Base-by-base conservation (phyloP, 2,329 filamentous ascomycete species). In the Colletotrichum sp. region DNA sequence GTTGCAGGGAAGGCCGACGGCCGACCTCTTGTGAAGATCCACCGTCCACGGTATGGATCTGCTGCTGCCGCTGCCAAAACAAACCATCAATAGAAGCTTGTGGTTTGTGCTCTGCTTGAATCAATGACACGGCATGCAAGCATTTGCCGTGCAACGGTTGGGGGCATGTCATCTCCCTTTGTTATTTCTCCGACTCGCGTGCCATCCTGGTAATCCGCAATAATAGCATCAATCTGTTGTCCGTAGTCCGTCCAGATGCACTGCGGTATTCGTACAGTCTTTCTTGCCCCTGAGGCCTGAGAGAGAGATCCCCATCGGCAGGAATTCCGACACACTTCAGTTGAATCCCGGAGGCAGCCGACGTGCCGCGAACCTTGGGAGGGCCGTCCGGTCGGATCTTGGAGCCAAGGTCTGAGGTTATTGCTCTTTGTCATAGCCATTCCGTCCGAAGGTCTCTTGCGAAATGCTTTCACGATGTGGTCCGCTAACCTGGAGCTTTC, bases 171-270 rank as follows among this genome's bases (percentile, higher is more conserved):
- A 21, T 75, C 69, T 62, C 61, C 61, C 64, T 73, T 38, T 73
- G 56, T 73, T 75, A 72, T 75, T 67, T 69, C 73, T 75, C 73
- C 64, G 70, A 68, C 70, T 75, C 70, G 64, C 70, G 56, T 73
- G 58, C 26, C 56, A 61, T 61, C 52, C 52, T 30, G 32, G 66
- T 34, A 26, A 62, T 32, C 52, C 24, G 21, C 30, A 55, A 34
- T 28, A 34, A 38, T 61, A 61, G 30, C 48, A 68, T 56, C 30
- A 70, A 38, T 70, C 38, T 10, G 28, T 26, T 48, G 52, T 43
- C 28, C 52, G 65, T 36, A 56, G 21, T 34, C 60, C 30, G 24
- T 24, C n/a, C 36, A 26, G 26, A 38, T 16, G 36, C 36, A 38
- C 36, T 38, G 36, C 36, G 36, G 36, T 38, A 38, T 38, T 38